Evolutionary conservation across 2,329 filamentous ascomycete genomes (phyloP), one percentile per base, ranked within the genome.

Genomic region (Cercospora janseana): DNA sequence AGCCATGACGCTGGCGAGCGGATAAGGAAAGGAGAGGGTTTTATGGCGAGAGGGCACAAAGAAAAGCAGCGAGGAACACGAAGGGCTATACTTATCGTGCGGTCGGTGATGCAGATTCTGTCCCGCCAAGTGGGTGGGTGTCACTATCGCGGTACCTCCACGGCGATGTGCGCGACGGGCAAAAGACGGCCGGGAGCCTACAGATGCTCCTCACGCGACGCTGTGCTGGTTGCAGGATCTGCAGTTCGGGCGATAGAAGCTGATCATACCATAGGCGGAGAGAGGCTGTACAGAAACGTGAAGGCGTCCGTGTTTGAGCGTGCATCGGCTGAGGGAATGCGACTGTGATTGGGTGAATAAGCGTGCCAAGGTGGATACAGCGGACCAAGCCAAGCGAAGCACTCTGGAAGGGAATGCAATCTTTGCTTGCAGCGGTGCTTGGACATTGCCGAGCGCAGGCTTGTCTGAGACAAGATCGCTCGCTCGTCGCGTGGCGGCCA

Each of bases 1-100:
- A 18, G 57, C 58, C 58, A 61, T 61, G 20, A 34, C 51, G 26
- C 40, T 20, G 7, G 23, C 13, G 16, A 15, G 2, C 12, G 10
- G 21, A 8, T 6, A 6, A 7, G 23, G 6, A 6, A 6, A 4
- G 18, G 16, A 21, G 2, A 16, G 20, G 18, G 12, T 2, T 6
- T 18, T 7, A 32, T 13, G 7, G 28, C 18, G n/a, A 34, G 5
- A 29, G 24, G n/a, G 23, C 2, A 31, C 7, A 31, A 23, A 18
- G 16, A 20, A 6, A 8, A 29, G 31, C 15, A 13, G 26, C 41
- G 27, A 31, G 9, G 21, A 27, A 23, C 15, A 20, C 9, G 42
- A 18, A 18, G 16, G 28, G 42, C 13, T 12, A 31, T 44, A 32
- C 41, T 44, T 44, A 32, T 20, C 18, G n/a, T n/a, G n/a, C n/a